A percentile compares a stretch with the other conserved stretches of the same genome.
These are phyloP conservation scores for Alternaria angustiovoidea DNA, from an alignment of 2,329 filamentous ascomycete species.

Conservation along the genomic window DNA sequence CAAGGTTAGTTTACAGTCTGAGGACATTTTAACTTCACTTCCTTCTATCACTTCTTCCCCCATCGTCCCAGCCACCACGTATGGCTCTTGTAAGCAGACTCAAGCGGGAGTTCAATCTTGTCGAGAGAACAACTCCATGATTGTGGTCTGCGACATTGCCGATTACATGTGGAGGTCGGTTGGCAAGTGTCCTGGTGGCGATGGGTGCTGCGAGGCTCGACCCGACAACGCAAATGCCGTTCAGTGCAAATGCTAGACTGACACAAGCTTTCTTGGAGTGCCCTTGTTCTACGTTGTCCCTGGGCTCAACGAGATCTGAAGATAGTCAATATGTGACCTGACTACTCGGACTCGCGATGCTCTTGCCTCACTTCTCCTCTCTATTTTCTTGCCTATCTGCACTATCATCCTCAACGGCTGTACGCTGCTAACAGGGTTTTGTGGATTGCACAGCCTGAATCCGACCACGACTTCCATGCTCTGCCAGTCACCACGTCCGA, in stretches of 20 bases:
- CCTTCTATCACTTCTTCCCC: background rate
- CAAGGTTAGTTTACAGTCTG: background rate
- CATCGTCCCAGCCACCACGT: background rate
- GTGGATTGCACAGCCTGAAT: background rate
- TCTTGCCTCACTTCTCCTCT: background rate
- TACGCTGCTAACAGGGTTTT: background rate
- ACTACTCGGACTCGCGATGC: background rate
- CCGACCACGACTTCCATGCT: background rate
- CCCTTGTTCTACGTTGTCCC: background rate
- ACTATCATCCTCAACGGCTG: background rate
- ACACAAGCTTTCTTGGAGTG: background rate
- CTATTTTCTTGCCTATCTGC: background rate
- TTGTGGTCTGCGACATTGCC: slow-evolving; percentile 11
- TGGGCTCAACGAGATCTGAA: background rate
- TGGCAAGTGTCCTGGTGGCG: slow-evolving; percentile 4
- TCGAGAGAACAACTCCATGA: slow-evolving; percentile 5
- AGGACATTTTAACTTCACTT: background rate
- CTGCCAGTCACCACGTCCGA: background rate
- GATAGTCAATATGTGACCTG: background rate
- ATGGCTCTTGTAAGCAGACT: background rate
- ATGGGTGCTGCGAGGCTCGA: slow-evolving; percentile 1
- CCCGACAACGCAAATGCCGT: slow-evolving; percentile 7
- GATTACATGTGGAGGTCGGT: slow-evolving; percentile 1
- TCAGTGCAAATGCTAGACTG: background rate
- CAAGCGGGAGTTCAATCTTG: background rate